A percentile compares a stretch with the other conserved stretches of the same genome.
Evolutionary conservation across 2,329 filamentous ascomycete genomes (phyloP).

Genomic region (Claviceps pusilla): DNA sequence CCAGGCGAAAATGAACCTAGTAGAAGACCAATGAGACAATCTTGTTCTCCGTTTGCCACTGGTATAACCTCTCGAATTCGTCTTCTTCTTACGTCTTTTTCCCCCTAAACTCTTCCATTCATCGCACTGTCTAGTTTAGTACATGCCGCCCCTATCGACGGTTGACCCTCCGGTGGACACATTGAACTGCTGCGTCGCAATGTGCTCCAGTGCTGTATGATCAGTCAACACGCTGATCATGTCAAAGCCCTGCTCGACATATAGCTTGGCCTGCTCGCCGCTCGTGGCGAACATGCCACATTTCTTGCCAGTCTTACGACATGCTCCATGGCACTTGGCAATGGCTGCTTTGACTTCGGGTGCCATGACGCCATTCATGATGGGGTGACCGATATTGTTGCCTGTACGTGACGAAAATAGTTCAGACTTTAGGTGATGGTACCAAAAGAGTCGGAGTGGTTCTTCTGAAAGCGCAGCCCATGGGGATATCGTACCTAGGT

Average conservation of each 20-base stretch:
- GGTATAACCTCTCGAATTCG: neutral
- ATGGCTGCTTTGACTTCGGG: constrained; percentile 46
- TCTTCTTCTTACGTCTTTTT: neutral
- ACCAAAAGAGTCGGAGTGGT: neutral
- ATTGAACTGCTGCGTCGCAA: constrained; percentile 30
- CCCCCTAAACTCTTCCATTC: neutral
- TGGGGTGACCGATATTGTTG: constrained; percentile 46
- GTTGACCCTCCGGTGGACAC: constrained; percentile 27
- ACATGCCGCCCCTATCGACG: constrained; percentile 24
- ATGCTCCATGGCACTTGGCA: constrained; percentile 39
- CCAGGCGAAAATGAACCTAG: constrained; percentile 50
- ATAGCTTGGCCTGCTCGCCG: constrained; percentile 39
- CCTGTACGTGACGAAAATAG: constrained; percentile 18
- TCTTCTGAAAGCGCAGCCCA: neutral
- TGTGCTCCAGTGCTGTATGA: constrained; percentile 32
- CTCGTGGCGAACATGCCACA: constrained; percentile 43
- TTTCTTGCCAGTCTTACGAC: constrained; percentile 49
- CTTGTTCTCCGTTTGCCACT: neutral
- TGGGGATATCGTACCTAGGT: constrained; percentile 31
- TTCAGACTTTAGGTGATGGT: neutral
- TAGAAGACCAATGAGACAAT: constrained; percentile 18
- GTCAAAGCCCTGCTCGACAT: constrained; percentile 42
- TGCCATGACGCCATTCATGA: constrained; percentile 44
- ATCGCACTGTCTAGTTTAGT: constrained; percentile 16
- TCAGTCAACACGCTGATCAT: constrained; percentile 47